Percentiles rank a stretch among this genome's conserved stretches.
Conservation (phyloP, 495 filamentous ascomycete species). For the Acidomyces sp. region DNA sequence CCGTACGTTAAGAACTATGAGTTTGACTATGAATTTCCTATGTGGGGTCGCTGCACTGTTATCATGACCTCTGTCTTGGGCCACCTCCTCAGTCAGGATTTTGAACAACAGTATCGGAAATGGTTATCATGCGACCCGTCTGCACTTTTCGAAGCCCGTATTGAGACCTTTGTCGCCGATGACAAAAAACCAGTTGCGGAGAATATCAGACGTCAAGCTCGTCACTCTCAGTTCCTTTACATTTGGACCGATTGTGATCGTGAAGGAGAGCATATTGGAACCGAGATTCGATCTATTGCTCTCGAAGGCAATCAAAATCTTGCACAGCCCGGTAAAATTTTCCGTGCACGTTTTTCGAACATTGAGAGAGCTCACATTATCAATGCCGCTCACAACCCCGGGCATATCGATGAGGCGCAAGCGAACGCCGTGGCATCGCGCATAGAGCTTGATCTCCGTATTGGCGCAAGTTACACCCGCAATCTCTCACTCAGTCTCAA, state of each 20-base stretch:
- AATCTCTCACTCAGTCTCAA: slow-evolving; percentile 65
- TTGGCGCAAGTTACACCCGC: slow-evolving; percentile 87
- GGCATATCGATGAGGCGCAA: slow-evolving; percentile 70
- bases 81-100: slow-evolving; percentile 65
- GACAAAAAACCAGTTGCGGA: slow-evolving; percentile 67
- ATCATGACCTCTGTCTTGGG: slow-evolving; percentile 88
- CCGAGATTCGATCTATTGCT: slow-evolving; percentile 80
- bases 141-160: slow-evolving; percentile 69
- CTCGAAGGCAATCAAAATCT: slow-evolving; percentile 56
- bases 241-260: slow-evolving; percentile 99
- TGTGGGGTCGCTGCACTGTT: slow-evolving; percentile 71
- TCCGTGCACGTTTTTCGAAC: slow-evolving; percentile 84
- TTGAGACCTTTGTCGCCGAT: slow-evolving; percentile 52
- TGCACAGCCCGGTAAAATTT: slow-evolving; percentile 42
- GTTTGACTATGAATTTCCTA: slow-evolving; percentile 72
- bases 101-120: slow-evolving; percentile 50
- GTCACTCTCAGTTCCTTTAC: slow-evolving; percentile 54
- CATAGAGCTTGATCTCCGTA: slow-evolving; percentile 84
- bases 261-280: slow-evolving; percentile 91
- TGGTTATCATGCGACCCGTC: slow-evolving; percentile 74
- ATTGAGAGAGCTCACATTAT: slow-evolving; percentile 91
- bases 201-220: slow-evolving; percentile 73
- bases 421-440: slow-evolving; percentile 78
- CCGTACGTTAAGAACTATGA: slow-evolving; percentile 86
- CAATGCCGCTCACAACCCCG: slow-evolving; percentile 62